These are phyloP conservation scores for Fonsecaea multimorphosa DNA, from an alignment of 2,329 filamentous ascomycete genomes.

Conservation along the genomic window DNA sequence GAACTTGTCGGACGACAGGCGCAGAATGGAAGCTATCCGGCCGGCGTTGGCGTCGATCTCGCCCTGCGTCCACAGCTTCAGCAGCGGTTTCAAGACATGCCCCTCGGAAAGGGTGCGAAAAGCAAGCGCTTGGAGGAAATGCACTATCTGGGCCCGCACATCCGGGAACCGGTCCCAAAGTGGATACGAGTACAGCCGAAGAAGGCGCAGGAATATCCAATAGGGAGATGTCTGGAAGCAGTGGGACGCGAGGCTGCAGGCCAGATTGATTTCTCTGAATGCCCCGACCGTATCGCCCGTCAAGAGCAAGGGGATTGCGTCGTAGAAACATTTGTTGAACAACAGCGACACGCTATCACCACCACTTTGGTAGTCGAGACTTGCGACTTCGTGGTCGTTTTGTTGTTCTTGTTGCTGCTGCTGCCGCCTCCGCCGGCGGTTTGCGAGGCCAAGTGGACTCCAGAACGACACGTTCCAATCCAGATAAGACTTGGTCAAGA, in stretches of 20 bases:
- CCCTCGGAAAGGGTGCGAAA: conserved; percentile 14
- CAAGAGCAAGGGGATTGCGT: conserved; percentile 18
- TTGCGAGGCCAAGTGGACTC: conserved; percentile 16
- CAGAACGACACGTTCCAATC: conserved; percentile 21
- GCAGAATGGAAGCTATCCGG: conserved; percentile 15
- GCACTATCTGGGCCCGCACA: conserved; percentile 18
- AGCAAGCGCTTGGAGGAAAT: conserved; percentile 16
- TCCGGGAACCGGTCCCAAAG: conserved; percentile 21
- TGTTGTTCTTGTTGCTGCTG: not conserved
- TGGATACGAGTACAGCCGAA: conserved; percentile 20
- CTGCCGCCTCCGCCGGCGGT: too few relatives aligned
- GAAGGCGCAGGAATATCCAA: conserved; percentile 19
- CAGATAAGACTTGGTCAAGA: conserved; percentile 22
- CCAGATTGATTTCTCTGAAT: conserved; percentile 17
- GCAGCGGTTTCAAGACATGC: conserved; percentile 12
- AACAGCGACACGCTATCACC: not conserved
- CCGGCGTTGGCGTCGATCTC: conserved; percentile 4
- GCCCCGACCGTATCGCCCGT: conserved; percentile 16
- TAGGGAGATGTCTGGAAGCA: conserved; percentile 20
- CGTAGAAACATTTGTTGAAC: conserved; percentile 26
- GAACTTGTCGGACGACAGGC: conserved; percentile 17
- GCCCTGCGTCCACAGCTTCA: conserved; percentile 15
- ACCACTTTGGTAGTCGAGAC: not conserved
- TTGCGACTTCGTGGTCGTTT: too few relatives aligned
- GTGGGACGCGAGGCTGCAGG: conserved; percentile 18